Base-by-base conservation (phyloP, 257 asterid genomes). In the Solanum ossicruentum region DNA sequence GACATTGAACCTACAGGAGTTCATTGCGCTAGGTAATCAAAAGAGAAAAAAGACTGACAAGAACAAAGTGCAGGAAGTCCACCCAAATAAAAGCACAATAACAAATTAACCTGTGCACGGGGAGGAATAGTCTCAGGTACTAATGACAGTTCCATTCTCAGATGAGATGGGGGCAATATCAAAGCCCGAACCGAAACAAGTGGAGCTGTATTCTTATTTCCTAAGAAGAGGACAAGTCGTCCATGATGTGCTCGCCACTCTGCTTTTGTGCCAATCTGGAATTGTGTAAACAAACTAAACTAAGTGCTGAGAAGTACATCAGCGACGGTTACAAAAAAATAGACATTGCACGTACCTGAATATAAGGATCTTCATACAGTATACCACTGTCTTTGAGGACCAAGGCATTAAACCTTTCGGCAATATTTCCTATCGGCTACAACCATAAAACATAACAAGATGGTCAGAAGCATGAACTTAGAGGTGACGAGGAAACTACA, bases 101-200 rank as follows among this genome's bases (percentile, higher is more conserved):
- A 56, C 4, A 83, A 80, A 56, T 86, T 28, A 43, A 94, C 99
- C 98, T 95, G 99, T 56, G 99, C 98, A 87, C 99, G 91, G 36
- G 99, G 99, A 66, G 99, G 99, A 88, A 95, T 95, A 66, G 97
- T 94, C 49, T 94, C 98, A 1, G 99, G 99, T 77, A 95, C 99
- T 84, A 90, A 87, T 26, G 99, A 95, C 83, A 93, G 92, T 86
- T 95, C 99, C 85, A 88, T 75, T 89, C 88, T 94, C 86, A 95
- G 88, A 91, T 95, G 95, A 56, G 94, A 91, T 45, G 98, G 99
- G 83, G 98, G 91, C 90, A 94, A 86, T 84, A 95, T 89, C 87
- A 93, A 70, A 79, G 97, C 99, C 86, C 89, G 91, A 86, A 95
- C 99, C 61, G 99, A 95, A 78, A 84, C 84, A 12, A 95, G 97